These are phyloP conservation scores for Tricholoma sp. DNA, from an alignment of 768 basidiomycete genomes.

Conservation along the genomic window DNA sequence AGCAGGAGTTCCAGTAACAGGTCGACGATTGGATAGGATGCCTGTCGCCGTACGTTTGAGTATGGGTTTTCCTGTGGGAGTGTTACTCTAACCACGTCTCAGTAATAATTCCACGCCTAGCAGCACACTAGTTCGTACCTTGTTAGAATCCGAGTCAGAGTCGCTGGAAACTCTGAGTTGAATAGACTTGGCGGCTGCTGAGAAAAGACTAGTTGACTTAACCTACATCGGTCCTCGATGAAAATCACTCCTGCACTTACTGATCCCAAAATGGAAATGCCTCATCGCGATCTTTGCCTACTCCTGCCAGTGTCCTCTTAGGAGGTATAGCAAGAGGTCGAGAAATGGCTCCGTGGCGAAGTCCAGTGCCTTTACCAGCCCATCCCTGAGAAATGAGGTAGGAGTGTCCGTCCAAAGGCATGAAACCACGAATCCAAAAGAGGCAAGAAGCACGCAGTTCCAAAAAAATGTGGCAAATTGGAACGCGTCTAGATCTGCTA, in stretches of 20 bases:
- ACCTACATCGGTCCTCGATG: background rate
- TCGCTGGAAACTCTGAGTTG: conserved; percentile 58
- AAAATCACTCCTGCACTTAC: conserved; percentile 41
- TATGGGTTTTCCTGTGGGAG: background rate
- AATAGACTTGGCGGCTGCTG: conserved; percentile 79
- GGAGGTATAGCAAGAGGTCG: conserved; percentile 75
- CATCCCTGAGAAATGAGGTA: conserved; percentile 83
- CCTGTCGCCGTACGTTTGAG: conserved; percentile 60
- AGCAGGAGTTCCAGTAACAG: conserved; percentile 44
- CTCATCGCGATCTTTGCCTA: conserved; percentile 93
- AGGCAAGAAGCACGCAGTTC: background rate
- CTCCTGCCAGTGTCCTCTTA: conserved; percentile 80
- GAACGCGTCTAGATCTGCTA: no score
- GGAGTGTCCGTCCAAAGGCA: conserved; percentile 69
- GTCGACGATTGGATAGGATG: conserved; percentile 69
- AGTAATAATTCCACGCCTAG: background rate
- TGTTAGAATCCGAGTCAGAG: conserved; percentile 33
- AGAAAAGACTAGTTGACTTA: conserved; percentile 58
- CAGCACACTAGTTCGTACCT: conserved; percentile 14
- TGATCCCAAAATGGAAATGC: conserved; percentile 99
- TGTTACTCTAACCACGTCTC: conserved; percentile 5
- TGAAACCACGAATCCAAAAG: conserved; percentile 21
- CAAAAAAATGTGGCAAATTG: no score
- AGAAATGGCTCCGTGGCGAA: conserved; percentile 77
- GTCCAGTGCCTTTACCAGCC: conserved; percentile 79